phyloP scores from a whole-genome alignment of 129 eudicot species.

The Flaveria ramosissima region DNA sequence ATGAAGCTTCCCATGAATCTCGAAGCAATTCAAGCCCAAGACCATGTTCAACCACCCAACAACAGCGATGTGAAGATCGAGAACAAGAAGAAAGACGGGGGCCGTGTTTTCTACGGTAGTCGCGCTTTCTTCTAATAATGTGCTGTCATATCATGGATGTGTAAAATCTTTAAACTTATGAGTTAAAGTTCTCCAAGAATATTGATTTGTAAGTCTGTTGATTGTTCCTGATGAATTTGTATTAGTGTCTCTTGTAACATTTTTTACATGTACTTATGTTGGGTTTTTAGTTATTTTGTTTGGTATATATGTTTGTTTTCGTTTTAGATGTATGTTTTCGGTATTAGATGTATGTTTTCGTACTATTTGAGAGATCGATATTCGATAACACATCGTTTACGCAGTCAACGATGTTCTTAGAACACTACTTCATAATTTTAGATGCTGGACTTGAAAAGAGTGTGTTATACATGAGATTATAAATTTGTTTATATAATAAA shows the following conservation, averaged over 20 bases:
- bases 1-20: conserved; percentile 91
- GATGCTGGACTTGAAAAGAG: too few species aligned
- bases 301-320: background rate
- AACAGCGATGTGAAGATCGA: conserved; percentile 40
- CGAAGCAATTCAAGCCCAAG: conserved; percentile 41
- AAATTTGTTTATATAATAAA: too few species aligned
- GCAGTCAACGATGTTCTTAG: too few species aligned
- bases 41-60: conserved; percentile 29
- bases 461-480: too few species aligned
- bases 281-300: conserved; percentile 6
- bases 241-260: background rate
- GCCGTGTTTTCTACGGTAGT: conserved; percentile 86
- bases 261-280: background rate
- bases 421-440: too few species aligned
- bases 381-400: too few species aligned
- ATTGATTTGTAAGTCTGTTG: conserved; percentile 17
- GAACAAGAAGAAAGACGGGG: conserved; percentile 56
- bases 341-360: too few species aligned
- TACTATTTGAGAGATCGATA: too few species aligned
- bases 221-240: conserved; percentile 19
- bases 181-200: background rate
- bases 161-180: conserved; percentile 17
- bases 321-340: too few species aligned
- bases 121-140: conserved; percentile 69
- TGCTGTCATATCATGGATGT: background rate